phyloP scores from a whole-genome alignment of 176 grass and related monocot species.

The Areca catechu region DNA sequence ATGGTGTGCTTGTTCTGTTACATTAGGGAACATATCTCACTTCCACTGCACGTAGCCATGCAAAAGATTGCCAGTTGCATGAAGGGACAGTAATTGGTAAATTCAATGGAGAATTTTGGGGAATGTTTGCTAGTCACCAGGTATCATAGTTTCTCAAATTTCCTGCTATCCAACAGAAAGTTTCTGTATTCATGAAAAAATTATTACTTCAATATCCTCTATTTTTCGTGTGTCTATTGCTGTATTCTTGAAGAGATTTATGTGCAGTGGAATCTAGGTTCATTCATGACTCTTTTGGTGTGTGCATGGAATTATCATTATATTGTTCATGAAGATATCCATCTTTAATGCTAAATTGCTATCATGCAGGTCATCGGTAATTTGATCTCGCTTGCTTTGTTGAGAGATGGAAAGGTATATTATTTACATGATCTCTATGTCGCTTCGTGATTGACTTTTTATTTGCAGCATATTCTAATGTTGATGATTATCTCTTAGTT shows the following conservation, averaged over 20 bases:
- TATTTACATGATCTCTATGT: not conserved
- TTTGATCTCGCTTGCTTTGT: slow-evolving; percentile 78
- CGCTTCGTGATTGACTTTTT: too few species aligned
- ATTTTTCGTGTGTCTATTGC: too few species aligned
- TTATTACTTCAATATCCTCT: too few species aligned
- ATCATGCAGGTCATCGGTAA: slow-evolving; percentile 78
- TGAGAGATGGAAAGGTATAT: slow-evolving; percentile 66
- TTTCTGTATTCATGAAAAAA: too few species aligned
- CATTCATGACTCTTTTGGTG: slow-evolving; percentile 7
- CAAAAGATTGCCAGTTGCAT: slow-evolving; percentile 63
- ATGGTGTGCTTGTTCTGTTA: not conserved
- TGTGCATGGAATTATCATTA: not conserved
- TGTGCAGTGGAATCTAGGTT: not conserved
- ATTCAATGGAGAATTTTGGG: slow-evolving; percentile 99
- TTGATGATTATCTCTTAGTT: too few species aligned
- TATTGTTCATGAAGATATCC: too few species aligned
- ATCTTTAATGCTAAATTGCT: slow-evolving; percentile 10
- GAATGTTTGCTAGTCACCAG: slow-evolving; percentile 89
- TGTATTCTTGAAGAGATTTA: too few species aligned
- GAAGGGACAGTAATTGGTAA: slow-evolving; percentile 67
- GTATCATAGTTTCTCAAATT: slow-evolving; percentile 13
- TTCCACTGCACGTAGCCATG: slow-evolving; percentile 66
- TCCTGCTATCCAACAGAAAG: too few species aligned
- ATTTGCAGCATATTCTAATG: too few species aligned
- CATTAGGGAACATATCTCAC: slow-evolving; percentile 90